phyloP scores from a whole-genome alignment of 495 filamentous ascomycete genomes.

The Extremus antarcticus region DNA sequence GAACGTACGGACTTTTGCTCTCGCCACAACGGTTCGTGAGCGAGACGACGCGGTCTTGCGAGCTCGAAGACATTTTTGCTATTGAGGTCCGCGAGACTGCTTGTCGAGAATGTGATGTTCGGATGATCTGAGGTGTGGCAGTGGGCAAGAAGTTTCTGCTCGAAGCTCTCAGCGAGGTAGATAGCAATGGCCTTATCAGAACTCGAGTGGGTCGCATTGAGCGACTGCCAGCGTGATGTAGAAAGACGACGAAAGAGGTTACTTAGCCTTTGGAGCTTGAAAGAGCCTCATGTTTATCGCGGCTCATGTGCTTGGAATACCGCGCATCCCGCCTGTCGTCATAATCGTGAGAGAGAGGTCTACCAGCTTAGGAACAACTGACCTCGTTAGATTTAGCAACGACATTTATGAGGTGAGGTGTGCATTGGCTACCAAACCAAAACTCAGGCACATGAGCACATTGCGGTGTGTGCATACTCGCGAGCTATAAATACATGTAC shows the following conservation, averaged over 20 bases:
- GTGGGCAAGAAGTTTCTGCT: too few relatives aligned
- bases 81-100: too few relatives aligned
- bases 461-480: not conserved
- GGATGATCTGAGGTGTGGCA: too few relatives aligned
- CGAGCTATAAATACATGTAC: too few relatives aligned
- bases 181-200: not conserved
- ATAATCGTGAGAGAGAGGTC: not conserved
- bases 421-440: too few relatives aligned
- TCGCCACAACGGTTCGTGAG: constrained; percentile 61
- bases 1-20: constrained; percentile 73
- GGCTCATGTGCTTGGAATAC: not conserved
- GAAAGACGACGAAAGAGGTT: not conserved
- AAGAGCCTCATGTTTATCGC: not conserved
- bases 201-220: not conserved
- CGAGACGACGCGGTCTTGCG: constrained; percentile 5
- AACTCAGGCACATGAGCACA: not conserved
- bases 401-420: too few relatives aligned
- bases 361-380: too few relatives aligned
- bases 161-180: not conserved
- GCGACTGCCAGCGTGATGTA: not conserved
- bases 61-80: too few relatives aligned
- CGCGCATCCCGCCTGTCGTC: not conserved
- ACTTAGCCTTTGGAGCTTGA: not conserved
- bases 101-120: too few relatives aligned
- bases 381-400: too few relatives aligned